Percentiles rank a stretch among this genome's conserved stretches.
phyloP scores from a whole-genome alignment of 148 eudicot species.

The Chenopodium album region DNA sequence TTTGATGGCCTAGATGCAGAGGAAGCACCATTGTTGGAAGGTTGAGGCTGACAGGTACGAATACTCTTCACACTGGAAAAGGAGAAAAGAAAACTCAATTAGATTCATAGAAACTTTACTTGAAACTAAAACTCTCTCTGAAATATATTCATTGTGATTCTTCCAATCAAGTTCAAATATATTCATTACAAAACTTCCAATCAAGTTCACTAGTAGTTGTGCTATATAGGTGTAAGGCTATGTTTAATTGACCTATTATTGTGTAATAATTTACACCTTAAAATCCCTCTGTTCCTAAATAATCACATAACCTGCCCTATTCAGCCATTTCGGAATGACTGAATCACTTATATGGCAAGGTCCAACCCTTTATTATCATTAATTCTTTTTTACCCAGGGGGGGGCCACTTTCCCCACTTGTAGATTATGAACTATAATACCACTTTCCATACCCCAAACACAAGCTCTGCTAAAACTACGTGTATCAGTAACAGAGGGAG shows the following conservation, averaged over 20 bases:
- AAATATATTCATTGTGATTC: neutral
- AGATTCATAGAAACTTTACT: neutral
- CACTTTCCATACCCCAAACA: no score
- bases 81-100: slow-evolving; percentile 11
- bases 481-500: no score
- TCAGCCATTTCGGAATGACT: no score
- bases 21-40: slow-evolving; percentile 67
- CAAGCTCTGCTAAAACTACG: no score
- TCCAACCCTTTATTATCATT: no score
- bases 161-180: neutral
- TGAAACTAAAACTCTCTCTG: neutral
- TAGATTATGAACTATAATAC: no score
- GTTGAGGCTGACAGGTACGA: slow-evolving; percentile 91
- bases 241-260: neutral
- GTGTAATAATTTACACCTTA: no score
- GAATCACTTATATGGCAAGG: no score
- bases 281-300: no score
- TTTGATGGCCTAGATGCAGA: slow-evolving; percentile 72
- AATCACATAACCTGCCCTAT: no score
- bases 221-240: neutral
- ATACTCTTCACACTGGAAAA: slow-evolving; percentile 78
- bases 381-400: no score
- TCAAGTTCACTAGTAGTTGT: neutral
- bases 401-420: no score
- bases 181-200: neutral